A percentile compares a stretch with the other conserved stretches of the same genome.
These are phyloP conservation scores for button mushroom (Agaricus bisporus) DNA, from an alignment of 768 basidiomycete genomes.

Conservation along the genomic window DNA sequence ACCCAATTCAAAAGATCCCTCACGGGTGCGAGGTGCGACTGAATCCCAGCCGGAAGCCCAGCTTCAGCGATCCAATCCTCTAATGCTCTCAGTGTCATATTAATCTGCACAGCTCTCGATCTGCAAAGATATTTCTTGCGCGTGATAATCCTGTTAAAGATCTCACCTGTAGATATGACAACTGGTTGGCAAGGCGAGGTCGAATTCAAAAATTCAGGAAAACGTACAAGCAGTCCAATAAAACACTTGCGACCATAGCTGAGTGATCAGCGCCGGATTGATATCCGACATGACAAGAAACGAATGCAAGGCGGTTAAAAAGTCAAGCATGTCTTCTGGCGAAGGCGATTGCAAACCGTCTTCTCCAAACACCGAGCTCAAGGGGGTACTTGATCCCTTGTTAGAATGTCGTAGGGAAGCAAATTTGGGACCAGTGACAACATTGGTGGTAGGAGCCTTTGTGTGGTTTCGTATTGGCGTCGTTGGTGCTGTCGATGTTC, in stretches of 20 bases:
- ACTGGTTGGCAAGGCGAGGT: background rate
- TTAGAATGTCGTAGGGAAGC: constrained; percentile 63
- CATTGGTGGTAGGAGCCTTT: constrained; percentile 20
- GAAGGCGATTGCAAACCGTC: constrained; percentile 36
- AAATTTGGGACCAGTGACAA: constrained; percentile 34
- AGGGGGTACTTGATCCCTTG: constrained; percentile 37
- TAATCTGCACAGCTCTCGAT: constrained; percentile 84
- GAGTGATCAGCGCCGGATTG: constrained; percentile 82
- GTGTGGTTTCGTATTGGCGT: constrained; percentile 38
- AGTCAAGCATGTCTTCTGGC: constrained; percentile 57
- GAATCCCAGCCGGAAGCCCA: constrained; percentile 73
- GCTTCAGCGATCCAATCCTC: constrained; percentile 90
- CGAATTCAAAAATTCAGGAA: background rate
- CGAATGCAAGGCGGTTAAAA: constrained; percentile 82
- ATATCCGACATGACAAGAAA: constrained; percentile 82
- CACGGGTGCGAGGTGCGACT: constrained; percentile 77
- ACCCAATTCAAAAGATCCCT: constrained; percentile 83
- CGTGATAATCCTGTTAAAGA: constrained; percentile 81
- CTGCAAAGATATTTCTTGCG: constrained; percentile 93
- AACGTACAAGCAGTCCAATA: constrained; percentile 92
- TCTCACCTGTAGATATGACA: constrained; percentile 50
- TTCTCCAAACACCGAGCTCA: constrained; percentile 42
- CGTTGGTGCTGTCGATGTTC: constrained; percentile 42
- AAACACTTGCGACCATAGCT: constrained; percentile 96
- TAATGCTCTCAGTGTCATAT: constrained; percentile 75